Percentiles rank a stretch among this genome's conserved stretches.
Evolutionary conservation across 2,329 filamentous ascomycete genomes (phyloP).

Genomic region (Aspergillus latus): DNA sequence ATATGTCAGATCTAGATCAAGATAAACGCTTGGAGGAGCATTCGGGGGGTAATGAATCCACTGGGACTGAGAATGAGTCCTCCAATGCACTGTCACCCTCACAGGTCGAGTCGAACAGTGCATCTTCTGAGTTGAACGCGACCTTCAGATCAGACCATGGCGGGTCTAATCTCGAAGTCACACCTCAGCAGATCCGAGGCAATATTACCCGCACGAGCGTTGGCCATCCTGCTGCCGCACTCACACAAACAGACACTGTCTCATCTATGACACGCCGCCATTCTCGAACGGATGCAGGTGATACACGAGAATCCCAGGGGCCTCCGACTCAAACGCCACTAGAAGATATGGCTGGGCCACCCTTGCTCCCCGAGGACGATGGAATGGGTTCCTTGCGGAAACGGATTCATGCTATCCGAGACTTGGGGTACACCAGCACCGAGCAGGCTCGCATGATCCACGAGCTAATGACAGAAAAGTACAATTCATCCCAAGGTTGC

Average conservation of each 20-base stretch:
- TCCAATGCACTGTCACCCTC: constrained; percentile 17
- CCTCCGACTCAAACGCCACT: constrained; percentile 10
- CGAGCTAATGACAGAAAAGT: constrained; percentile 67
- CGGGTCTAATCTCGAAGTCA: not conserved
- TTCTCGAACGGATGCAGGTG: not conserved
- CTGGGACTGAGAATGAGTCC: constrained; percentile 25
- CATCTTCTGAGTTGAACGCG: constrained; percentile 6
- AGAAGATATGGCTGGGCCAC: constrained; percentile 21
- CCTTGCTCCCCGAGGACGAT: constrained; percentile 69
- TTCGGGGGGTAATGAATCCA: constrained; percentile 19
- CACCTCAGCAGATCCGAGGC: not conserved
- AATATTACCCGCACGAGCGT: not conserved
- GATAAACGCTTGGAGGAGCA: constrained; percentile 13
- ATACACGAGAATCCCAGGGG: not conserved
- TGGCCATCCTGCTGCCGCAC: not conserved
- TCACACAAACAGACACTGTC: not conserved
- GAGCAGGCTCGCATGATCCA: constrained; percentile 75
- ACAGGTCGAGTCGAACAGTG: constrained; percentile 17
- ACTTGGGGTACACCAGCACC: constrained; percentile 55
- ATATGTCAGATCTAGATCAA: constrained; percentile 13
- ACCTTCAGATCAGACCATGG: not conserved
- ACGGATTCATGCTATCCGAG: constrained; percentile 69
- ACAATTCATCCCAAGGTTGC: constrained; percentile 50
- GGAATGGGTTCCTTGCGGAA: constrained; percentile 68
- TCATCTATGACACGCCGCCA: not conserved